These are phyloP conservation scores for Pyrus pyrifolia DNA, from an alignment of 306 rosid genomes.

Conservation along the genomic window DNA sequence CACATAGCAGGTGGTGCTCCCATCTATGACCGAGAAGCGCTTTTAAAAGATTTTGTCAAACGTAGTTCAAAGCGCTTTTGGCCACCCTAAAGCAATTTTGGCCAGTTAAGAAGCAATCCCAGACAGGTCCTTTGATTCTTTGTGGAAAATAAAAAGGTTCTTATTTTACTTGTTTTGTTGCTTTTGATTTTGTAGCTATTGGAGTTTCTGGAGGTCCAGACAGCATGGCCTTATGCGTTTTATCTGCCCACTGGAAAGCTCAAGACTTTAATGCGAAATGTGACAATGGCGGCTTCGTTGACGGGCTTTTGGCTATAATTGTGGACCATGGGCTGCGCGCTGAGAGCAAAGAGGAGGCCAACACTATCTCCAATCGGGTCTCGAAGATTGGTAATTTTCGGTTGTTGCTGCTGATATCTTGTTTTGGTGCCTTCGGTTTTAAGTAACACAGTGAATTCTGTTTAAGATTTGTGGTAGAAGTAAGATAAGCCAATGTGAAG, in stretches of 20 bases:
- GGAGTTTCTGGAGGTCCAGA: constrained; percentile 99
- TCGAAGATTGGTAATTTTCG: constrained; percentile 55
- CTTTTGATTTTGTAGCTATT: constrained; percentile 40
- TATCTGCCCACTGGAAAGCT: too few relatives aligned
- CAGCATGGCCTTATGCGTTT: constrained; percentile 39
- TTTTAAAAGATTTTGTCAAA: too few relatives aligned
- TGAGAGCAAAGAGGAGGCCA: constrained; percentile 76
- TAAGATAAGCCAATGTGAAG: too few relatives aligned
- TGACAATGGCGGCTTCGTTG: constrained; percentile 43
- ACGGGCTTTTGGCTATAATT: constrained; percentile 68
- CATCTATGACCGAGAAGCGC: too few relatives aligned
- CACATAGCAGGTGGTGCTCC: too few relatives aligned
- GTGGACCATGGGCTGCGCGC: constrained; percentile 65
- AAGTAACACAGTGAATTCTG: neutral
- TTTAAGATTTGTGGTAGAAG: neutral
- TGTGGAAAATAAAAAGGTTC: neutral
- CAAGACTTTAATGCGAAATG: constrained; percentile 31
- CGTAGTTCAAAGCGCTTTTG: too few relatives aligned
- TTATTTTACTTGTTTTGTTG: neutral
- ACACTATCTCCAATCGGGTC: constrained; percentile 49
- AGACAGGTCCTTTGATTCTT: neutral
- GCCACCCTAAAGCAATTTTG: too few relatives aligned
- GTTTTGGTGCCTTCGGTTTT: constrained; percentile 11
- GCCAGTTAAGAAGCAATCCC: too few relatives aligned
- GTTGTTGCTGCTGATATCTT: neutral